Conservation (phyloP, 768 basidiomycete genomes). For the Panellus pusillus region DNA sequence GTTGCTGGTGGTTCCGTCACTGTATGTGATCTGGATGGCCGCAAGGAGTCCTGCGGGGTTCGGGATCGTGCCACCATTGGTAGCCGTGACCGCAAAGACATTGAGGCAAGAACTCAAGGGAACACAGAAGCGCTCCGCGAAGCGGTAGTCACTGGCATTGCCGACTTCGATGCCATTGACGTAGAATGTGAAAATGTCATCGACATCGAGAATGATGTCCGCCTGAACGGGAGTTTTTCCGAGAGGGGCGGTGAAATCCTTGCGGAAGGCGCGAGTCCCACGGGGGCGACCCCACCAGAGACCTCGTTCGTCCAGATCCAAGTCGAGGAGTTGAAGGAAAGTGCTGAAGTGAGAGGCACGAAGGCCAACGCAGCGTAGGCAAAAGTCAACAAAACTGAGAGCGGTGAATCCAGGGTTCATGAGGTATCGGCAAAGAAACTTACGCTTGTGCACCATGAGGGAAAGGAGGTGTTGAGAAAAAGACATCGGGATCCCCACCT, state of each 20-base stretch:
- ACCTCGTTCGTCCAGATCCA: too few species aligned
- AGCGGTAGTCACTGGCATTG: conserved; percentile 14
- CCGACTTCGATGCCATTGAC: conserved; percentile 18
- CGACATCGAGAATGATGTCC: conserved; percentile 29
- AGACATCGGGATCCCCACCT: too few species aligned
- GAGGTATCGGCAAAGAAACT: too few species aligned
- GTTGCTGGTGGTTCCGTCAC: conserved; percentile 22
- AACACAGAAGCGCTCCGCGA: conserved; percentile 29
- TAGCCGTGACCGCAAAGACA: conserved; percentile 32
- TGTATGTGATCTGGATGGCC: background rate
- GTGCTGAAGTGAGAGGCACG: background rate
- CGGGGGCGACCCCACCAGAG: too few species aligned
- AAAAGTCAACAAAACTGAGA: background rate
- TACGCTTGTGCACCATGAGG: too few species aligned
- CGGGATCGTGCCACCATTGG: conserved; percentile 1
- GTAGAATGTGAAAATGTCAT: conserved; percentile 24
- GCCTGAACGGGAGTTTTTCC: conserved; percentile 28
- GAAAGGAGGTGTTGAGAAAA: too few species aligned
- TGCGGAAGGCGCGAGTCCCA: too few species aligned
- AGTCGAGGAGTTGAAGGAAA: background rate
- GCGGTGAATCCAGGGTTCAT: too few species aligned
- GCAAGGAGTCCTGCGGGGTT: too few species aligned
- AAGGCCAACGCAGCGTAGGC: conserved; percentile 12
- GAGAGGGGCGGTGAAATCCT: conserved; percentile 21
- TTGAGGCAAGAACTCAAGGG: conserved; percentile 28